Percentiles rank a stretch among this genome's conserved stretches.
Conservation (phyloP, 192 early-diverging fungal genomes). For the Linnemannia elongata region DNA sequence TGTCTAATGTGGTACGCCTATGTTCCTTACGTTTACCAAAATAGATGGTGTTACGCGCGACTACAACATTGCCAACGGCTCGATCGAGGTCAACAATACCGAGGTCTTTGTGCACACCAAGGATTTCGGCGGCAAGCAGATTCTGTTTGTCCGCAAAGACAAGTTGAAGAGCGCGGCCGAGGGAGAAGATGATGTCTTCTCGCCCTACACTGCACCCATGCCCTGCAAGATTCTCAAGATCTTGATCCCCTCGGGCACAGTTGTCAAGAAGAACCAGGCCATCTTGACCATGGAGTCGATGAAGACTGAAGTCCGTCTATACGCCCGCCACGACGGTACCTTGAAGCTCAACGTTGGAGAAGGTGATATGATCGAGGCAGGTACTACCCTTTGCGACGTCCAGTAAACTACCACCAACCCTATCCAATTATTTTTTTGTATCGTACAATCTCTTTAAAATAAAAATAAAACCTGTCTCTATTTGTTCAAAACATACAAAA, state of each 20-base stretch:
- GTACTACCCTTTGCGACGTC: slow-evolving; percentile 64
- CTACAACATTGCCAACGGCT: slow-evolving; percentile 64
- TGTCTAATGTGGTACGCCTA: neutral
- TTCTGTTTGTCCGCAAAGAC: slow-evolving; percentile 59
- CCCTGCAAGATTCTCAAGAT: slow-evolving; percentile 73
- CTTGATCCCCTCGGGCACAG: slow-evolving; percentile 62
- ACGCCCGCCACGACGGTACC: slow-evolving; percentile 67
- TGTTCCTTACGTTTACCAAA: neutral
- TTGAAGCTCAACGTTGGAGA: slow-evolving; percentile 68
- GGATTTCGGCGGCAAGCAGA: slow-evolving; percentile 60
- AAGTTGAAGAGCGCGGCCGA: slow-evolving; percentile 57
- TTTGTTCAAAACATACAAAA: neutral
- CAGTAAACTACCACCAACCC: slow-evolving; percentile 24
- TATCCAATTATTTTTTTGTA: neutral
- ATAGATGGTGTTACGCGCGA: slow-evolving; percentile 63
- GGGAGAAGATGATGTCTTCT: slow-evolving; percentile 62
- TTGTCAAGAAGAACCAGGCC: slow-evolving; percentile 68
- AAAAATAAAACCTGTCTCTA: neutral
- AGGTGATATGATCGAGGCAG: slow-evolving; percentile 71
- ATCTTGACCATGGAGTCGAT: slow-evolving; percentile 76
- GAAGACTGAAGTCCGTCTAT: slow-evolving; percentile 74
- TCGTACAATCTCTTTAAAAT: too few species aligned
- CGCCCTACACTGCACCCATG: slow-evolving; percentile 73
- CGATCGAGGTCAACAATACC: slow-evolving; percentile 37
- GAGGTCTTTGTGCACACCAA: slow-evolving; percentile 67